Percentiles rank a stretch among this genome's conserved stretches.
These are phyloP conservation scores for Protea cynaroides DNA, from an alignment of 164 flowering plant genomes.

Conservation along the genomic window DNA sequence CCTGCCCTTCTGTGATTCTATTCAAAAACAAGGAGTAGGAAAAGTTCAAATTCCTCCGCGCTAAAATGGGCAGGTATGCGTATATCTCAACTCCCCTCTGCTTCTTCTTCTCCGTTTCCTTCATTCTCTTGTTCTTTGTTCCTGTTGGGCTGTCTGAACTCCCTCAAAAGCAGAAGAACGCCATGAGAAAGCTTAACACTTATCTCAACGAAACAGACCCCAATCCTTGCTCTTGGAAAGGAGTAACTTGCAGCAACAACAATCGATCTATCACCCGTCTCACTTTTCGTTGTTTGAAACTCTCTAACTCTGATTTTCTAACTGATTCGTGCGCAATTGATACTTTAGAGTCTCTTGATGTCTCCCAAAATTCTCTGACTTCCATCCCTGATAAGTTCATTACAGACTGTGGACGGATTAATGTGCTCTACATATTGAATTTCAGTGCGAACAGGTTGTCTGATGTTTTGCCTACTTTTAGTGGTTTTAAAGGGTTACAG, in stretches of 20 bases:
- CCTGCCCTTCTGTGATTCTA: neutral
- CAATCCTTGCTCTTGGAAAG: conserved; percentile 54
- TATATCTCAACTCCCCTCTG: neutral
- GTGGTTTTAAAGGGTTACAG: conserved; percentile 40
- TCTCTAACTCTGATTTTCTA: conserved; percentile 33
- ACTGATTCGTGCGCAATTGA: conserved; percentile 37
- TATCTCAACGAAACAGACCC: conserved; percentile 12
- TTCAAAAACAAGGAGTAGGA: neutral
- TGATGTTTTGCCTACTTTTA: conserved; percentile 39
- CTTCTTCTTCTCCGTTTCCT: conserved; percentile 7
- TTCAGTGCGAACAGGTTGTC: conserved; percentile 40
- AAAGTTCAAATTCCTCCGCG: neutral
- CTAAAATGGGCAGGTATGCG: conserved; percentile 26
- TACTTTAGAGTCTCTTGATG: conserved; percentile 40
- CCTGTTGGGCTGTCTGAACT: conserved; percentile 24
- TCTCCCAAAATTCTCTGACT: conserved; percentile 41
- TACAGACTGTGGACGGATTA: conserved; percentile 33
- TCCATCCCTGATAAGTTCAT: conserved; percentile 44
- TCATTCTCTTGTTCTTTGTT: conserved; percentile 13
- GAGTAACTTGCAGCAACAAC: conserved; percentile 33
- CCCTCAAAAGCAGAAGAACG: conserved; percentile 25
- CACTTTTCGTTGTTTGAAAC: conserved; percentile 27
- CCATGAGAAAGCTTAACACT: conserved; percentile 28
- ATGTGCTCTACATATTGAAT: conserved; percentile 38
- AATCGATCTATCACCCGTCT: conserved; percentile 27